Evolutionary conservation across 2,329 filamentous ascomycete species (phyloP), one percentile per base, ranked within the genome.

Genomic region (Fusarium armeniacum): DNA sequence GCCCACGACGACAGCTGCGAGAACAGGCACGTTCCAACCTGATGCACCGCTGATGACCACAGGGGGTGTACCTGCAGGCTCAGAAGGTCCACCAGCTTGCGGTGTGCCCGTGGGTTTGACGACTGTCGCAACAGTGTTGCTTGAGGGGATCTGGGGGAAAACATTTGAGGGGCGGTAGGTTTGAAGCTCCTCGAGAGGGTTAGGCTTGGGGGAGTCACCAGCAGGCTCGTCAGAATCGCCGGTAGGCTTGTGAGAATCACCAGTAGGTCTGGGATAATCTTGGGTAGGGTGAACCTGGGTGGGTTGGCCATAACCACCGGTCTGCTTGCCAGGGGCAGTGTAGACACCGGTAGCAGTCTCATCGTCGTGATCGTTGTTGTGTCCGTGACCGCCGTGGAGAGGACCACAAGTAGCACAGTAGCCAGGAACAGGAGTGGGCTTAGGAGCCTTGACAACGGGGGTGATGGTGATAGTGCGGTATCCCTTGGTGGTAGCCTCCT

Each of bases 371-470:
- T 55, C 56, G 26, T 62, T 62, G 60, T 55, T 36, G 4, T 65
- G 60, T 5, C 46, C 24, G 6, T 43, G 18, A 22, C 43, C 24
- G 2, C 43, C 33, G 1, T 60, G 67, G 8, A 71, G 55, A 58
- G 67, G 58, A 47, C 65, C 71, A 44, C 75, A 76, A 28, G 62
- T 61, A 12, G 67, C 64, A 67, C 75, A 77, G 60, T 57, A 41
- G 18, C 73, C 72, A 13, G 75, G 75, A 32, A 77, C 62, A 5
- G 76, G 73, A 2, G 70, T 77, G 0, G 76, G 75, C 46, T 62
- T 55, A 38, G 72, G 65, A 16, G 63, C 58, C 36, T 73, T 69
- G n/a, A 70, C 67, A 35, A 75, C 72, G 20, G 76, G 74, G 12
- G 63, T 61, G 35, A 79, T 41, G 22, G 72, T 77, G 47, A 78